phyloP scores from a whole-genome alignment of 306 rosid genomes.

The Rubus parviflorus region DNA sequence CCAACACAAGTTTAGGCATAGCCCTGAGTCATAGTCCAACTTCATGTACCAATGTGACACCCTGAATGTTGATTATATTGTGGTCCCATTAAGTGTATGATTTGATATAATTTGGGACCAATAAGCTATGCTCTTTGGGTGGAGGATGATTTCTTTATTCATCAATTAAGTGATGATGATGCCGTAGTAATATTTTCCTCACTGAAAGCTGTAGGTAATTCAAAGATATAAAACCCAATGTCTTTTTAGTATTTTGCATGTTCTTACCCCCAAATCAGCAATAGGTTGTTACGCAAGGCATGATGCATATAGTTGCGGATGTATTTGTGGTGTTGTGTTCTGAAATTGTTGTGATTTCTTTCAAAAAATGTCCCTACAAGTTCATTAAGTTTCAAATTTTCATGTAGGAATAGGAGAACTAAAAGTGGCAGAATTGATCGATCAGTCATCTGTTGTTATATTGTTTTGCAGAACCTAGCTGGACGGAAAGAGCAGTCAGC shows the following conservation, averaged over 20 bases:
- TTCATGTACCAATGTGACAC: background rate
- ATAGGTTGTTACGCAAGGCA: background rate
- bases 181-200: background rate
- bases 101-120: slow-evolving; percentile 1
- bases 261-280: background rate
- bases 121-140: background rate
- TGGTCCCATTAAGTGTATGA: background rate
- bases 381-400: background rate
- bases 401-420: background rate
- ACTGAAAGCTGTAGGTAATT: background rate
- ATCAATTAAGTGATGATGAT: background rate
- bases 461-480: slow-evolving; percentile 74
- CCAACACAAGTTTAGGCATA: background rate
- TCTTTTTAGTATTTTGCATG: background rate
- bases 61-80: background rate
- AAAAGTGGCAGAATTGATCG: slow-evolving; percentile 11
- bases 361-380: background rate
- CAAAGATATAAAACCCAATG: background rate
- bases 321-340: background rate
- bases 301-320: background rate
- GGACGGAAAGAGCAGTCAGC: slow-evolving; percentile 97
- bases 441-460: slow-evolving; percentile 12
- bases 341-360: slow-evolving; percentile 3
- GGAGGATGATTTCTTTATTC: slow-evolving; percentile 1
- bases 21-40: background rate